Evolutionary conservation across 495 filamentous ascomycete genomes (phyloP).

Genomic region (Aspergillus conjunctus): DNA sequence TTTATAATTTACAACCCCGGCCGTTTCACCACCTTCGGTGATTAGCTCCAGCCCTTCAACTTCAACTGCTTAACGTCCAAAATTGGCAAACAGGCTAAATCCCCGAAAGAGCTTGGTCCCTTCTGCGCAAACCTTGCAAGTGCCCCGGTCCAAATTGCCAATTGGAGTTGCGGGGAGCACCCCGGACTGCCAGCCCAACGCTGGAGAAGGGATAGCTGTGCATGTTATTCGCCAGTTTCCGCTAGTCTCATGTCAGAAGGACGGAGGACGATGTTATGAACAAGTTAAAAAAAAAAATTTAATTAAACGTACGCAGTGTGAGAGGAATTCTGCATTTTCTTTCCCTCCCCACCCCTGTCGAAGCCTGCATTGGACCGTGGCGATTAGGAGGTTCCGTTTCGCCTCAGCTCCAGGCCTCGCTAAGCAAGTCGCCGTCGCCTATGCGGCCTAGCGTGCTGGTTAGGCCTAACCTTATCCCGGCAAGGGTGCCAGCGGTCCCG

Average conservation of each 20-base stretch:
- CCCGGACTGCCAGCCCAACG: slow-evolving; percentile 10
- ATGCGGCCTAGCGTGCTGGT: background rate
- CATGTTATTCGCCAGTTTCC: background rate
- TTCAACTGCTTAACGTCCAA: background rate
- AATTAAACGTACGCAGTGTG: too few relatives aligned
- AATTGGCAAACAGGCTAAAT: slow-evolving; percentile 1
- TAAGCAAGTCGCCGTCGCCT: background rate
- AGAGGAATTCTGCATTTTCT: too few relatives aligned
- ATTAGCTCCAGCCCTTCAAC: slow-evolving; percentile 6
- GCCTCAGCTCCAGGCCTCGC: background rate
- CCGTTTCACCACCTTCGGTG: slow-evolving; percentile 5
- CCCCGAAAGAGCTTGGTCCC: background rate
- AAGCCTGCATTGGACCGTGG: background rate
- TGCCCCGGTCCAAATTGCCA: background rate
- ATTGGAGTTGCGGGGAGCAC: slow-evolving; percentile 9
- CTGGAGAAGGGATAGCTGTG: background rate
- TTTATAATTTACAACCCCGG: slow-evolving; percentile 4
- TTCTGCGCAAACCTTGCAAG: background rate
- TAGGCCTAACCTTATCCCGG: background rate
- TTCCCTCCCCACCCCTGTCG: slow-evolving; percentile 1
- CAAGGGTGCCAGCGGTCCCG: background rate
- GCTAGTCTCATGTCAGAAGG: too few relatives aligned
- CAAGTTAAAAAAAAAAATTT: too few relatives aligned
- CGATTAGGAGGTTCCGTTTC: background rate
- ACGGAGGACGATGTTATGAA: too few relatives aligned